Evolutionary conservation across 176 grass and related monocot genomes (phyloP).

Genomic region (Eleusine indica): DNA sequence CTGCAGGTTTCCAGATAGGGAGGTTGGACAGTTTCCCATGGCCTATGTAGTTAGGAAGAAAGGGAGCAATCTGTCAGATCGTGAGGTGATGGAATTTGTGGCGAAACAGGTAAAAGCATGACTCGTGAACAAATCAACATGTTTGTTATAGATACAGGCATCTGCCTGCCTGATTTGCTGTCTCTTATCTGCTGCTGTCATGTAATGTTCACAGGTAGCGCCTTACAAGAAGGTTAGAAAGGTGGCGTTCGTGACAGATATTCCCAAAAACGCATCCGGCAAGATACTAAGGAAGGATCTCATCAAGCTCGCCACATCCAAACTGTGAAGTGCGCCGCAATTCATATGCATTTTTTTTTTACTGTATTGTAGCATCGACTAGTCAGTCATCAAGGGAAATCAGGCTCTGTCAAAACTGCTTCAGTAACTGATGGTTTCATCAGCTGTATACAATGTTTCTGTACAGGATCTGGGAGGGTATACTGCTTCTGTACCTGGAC

Average conservation of each 20-base stretch:
- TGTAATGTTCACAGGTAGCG: slow-evolving; percentile 57
- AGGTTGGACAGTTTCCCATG: slow-evolving; percentile 86
- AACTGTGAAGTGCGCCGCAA: slow-evolving; percentile 48
- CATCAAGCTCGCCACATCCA: slow-evolving; percentile 84
- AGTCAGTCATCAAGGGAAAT: not conserved
- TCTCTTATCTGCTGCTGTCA: slow-evolving; percentile 8
- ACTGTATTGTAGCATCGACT: not conserved
- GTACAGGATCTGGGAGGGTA: not conserved
- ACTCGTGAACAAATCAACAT: not conserved
- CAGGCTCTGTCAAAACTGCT: not conserved
- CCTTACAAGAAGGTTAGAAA: slow-evolving; percentile 92
- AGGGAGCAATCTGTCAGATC: slow-evolving; percentile 62
- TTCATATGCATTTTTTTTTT: not conserved
- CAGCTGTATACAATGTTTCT: not conserved
- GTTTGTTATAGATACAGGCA: not conserved
- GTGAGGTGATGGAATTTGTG: slow-evolving; percentile 74
- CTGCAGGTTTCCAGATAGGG: slow-evolving; percentile 83
- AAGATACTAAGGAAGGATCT: slow-evolving; percentile 97
- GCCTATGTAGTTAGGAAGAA: slow-evolving; percentile 81
- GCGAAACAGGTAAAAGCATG: slow-evolving; percentile 62
- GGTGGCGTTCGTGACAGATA: slow-evolving; percentile 66
- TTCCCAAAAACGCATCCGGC: slow-evolving; percentile 95
- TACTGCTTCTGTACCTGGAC: not conserved
- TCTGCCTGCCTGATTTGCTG: not conserved
- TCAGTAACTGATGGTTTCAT: not conserved